Base-by-base conservation (phyloP, 2,329 filamentous ascomycete species). In the Calonectria multiphialidica region DNA sequence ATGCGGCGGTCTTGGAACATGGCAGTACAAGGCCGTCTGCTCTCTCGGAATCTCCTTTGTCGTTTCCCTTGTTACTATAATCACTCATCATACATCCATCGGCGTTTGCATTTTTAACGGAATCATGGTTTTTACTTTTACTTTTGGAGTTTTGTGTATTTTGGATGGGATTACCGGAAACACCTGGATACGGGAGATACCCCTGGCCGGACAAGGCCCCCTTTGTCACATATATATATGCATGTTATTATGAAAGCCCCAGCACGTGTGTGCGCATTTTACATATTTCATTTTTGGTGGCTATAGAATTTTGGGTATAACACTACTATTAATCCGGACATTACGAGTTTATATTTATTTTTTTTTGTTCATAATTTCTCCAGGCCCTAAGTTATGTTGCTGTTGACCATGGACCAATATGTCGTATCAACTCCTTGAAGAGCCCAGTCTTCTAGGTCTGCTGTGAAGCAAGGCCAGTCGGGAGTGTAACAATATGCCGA, bases 361-460 rank as follows among this genome's bases (percentile, higher is more conserved):
- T 18, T n/a, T 47, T 37, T 21, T 49, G 2, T 55, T 8, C 21
- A 28, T 33, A 0, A 25, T 21, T 23, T 21, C 5, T 35, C 10
- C 23, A 21, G 57, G 5, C 1, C 9, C 28, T 40, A 77, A 5
- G 63, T 55, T 55, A 79, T 75, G 53, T 72, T 74, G 35, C 45
- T 78, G 40, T 81, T 82, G 50, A 83, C 64, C 71, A 82, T 78
- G 4, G 80, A 80, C 82, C 82, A 83, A 45, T 81, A 83, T 1
- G 81, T 80, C 15, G 81, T 82, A 64, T 86, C 84, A 3, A 86
- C 81, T 4, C 83, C 83, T 65, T 86, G 85, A 12, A 86, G 81
- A 2, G 82, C 81, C 84, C 84, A 86, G 28, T 85, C 79, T 18
- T 84, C 82, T 0, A 81, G 76, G 53, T 84, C 84, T 2, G 78